These are phyloP conservation scores for Amphibolis antarctica DNA, from an alignment of 106 monocot species.

Conservation along the genomic window DNA sequence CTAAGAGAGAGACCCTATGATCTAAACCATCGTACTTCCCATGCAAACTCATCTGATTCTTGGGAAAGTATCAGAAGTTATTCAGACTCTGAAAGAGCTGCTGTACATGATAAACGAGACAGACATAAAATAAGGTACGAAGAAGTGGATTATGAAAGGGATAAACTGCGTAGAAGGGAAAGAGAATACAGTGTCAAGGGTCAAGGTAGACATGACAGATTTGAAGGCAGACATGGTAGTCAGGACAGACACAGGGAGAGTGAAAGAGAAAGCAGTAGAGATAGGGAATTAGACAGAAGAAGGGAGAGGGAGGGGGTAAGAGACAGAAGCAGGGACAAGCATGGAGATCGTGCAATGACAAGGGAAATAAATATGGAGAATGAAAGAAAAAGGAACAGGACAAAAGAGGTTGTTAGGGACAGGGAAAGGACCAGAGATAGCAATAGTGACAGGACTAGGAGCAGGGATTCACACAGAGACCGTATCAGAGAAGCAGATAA, in stretches of 20 bases:
- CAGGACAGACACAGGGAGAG: conserved; percentile 26
- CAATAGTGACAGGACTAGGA: conserved; percentile 12
- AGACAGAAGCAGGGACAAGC: conserved; percentile 16
- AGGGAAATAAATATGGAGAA: conserved; percentile 20
- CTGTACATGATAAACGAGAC: conserved; percentile 8
- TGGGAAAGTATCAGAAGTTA: conserved; percentile 12
- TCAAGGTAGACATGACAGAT: conserved; percentile 27
- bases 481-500: conserved; percentile 14
- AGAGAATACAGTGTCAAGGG: conserved; percentile 32
- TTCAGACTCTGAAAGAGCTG: conserved; percentile 12
- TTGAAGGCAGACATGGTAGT: conserved; percentile 18
- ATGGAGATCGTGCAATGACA: conserved; percentile 25
- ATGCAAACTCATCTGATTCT: conserved; percentile 2
- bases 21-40: not conserved
- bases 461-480: conserved; percentile 15
- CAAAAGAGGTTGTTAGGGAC: conserved; percentile 10
- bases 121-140: conserved; percentile 9
- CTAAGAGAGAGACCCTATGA: conserved; percentile 16
- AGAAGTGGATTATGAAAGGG: conserved; percentile 14
- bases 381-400: conserved; percentile 11
- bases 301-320: conserved; percentile 18
- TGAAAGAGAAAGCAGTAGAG: conserved; percentile 10
- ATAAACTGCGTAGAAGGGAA: conserved; percentile 14
- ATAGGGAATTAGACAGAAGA: conserved; percentile 23
- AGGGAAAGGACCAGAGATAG: conserved; percentile 26